Evolutionary conservation across 148 eudicot species (phyloP).

Genomic region (Heliosperma pusillum): DNA sequence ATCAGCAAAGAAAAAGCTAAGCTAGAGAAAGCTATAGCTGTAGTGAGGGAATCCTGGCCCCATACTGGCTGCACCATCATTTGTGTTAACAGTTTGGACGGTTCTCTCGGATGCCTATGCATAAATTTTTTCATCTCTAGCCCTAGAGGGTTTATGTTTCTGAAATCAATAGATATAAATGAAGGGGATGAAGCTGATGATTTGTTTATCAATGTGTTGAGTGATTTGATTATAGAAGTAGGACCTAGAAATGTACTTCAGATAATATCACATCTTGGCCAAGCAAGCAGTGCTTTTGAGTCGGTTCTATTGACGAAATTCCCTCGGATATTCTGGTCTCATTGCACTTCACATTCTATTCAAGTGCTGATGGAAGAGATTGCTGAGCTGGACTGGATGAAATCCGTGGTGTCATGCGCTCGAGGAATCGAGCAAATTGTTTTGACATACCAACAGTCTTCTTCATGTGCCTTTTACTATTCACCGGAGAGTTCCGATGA

Average conservation of each 20-base stretch:
- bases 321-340: constrained; percentile 51
- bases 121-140: constrained; percentile 43
- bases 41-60: constrained; percentile 47
- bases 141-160: constrained; percentile 46
- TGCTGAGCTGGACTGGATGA: constrained; percentile 48
- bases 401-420: constrained; percentile 40
- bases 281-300: constrained; percentile 40
- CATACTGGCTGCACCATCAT: constrained; percentile 43
- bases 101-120: constrained; percentile 41
- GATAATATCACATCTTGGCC: constrained; percentile 45
- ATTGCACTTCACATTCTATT: constrained; percentile 48
- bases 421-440: constrained; percentile 37
- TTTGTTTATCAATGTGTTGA: constrained; percentile 33
- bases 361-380: constrained; percentile 42
- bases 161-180: constrained; percentile 39
- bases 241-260: constrained; percentile 46
- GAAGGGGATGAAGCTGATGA: constrained; percentile 39
- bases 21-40: constrained; percentile 35
- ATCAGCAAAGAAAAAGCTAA: constrained; percentile 43
- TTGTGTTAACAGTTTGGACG: constrained; percentile 42
- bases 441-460: constrained; percentile 22
- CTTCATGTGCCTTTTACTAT: constrained; percentile 19
- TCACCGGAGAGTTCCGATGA: constrained; percentile 25
- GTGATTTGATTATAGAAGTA: constrained; percentile 33
- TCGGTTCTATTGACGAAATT: constrained; percentile 36